Evolutionary conservation across 306 rosid genomes (phyloP).

Genomic region (Ochetophila trinervis): DNA sequence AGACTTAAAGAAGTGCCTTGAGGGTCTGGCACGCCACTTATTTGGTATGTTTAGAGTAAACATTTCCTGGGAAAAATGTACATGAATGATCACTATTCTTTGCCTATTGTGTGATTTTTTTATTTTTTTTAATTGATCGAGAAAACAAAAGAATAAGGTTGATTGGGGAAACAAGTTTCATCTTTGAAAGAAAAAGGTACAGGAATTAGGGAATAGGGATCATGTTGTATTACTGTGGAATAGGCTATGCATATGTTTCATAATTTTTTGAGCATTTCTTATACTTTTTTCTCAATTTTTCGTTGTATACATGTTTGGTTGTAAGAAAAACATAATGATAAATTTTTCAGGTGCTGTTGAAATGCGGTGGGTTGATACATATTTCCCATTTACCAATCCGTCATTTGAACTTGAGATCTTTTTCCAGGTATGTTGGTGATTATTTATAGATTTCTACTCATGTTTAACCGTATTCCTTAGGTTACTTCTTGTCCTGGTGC

Average conservation of each 20-base stretch:
- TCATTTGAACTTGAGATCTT: slow-evolving; percentile 95
- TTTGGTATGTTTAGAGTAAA: slow-evolving; percentile 61
- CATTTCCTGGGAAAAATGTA: neutral
- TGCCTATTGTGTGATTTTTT: neutral
- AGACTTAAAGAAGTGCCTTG: slow-evolving; percentile 91
- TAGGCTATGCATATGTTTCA: neutral
- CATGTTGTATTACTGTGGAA: neutral
- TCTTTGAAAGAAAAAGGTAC: neutral
- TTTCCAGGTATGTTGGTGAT: slow-evolving; percentile 57
- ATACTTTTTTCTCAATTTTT: neutral
- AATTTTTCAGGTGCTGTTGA: slow-evolving; percentile 77
- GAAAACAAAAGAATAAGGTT: neutral
- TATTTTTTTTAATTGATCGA: neutral
- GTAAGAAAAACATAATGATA: neutral
- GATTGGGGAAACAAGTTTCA: neutral
- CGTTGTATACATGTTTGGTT: neutral
- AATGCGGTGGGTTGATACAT: slow-evolving; percentile 98
- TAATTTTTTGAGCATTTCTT: neutral
- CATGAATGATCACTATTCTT: neutral
- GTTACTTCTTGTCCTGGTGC: no score
- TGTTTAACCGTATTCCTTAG: neutral
- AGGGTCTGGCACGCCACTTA: slow-evolving; percentile 87
- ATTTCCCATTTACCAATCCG: slow-evolving; percentile 92
- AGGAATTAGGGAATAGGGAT: neutral
- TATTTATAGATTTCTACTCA: neutral